Base-by-base conservation (phyloP, 2,329 filamentous ascomycete species). In the Penicillium janthinellum region DNA sequence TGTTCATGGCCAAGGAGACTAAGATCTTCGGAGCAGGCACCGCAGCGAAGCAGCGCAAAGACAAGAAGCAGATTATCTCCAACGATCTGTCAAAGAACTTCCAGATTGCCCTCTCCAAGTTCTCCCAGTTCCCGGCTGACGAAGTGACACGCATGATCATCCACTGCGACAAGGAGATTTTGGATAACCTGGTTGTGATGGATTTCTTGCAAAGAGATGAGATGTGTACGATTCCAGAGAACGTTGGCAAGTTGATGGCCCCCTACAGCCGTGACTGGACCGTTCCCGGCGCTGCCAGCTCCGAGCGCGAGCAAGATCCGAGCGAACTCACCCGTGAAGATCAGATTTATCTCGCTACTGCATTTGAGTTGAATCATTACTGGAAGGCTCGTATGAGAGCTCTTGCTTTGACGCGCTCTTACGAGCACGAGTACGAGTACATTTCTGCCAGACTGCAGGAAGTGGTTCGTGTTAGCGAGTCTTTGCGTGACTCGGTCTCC, bases 351-450 rank as follows among this genome's bases (percentile, higher is more conserved):
- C 82, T 99, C 28, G 91, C 89, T 73, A 98, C 95, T 4, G 91
- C 94, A 1, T 98, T 90, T 71, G 95, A 99, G 75, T 81, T 98
- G 65, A 92, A 96, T 67, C 93, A 97, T 75, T 99, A 99, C 80
- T 99, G 95, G 95, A 97, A 96, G 83, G 92, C 91, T 62, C 89
- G 95, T 75, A 98, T 98, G 89, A 87, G 95, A 67, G 95, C 95
- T 39, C 83, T 99, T 66, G 84, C 88, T 2, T 81, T 98, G 66
- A 97, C 92, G 4, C 88, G 88, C 70, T 93, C 85, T 54, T 97
- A 86, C 70, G 94, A 98, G 77, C 62, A 80, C 4, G 95, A 99
- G 67, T 99, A 98, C 72, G 93, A 97, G 65, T 91, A 98, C 70
- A 89, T 98, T 47, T 92, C 90, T 11, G 82, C 84, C 44, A 96